A percentile compares a stretch with the other conserved stretches of the same genome.
phyloP scores from a whole-genome alignment of 805 yeast species.

The Saccharomycopsis babjevae region DNA sequence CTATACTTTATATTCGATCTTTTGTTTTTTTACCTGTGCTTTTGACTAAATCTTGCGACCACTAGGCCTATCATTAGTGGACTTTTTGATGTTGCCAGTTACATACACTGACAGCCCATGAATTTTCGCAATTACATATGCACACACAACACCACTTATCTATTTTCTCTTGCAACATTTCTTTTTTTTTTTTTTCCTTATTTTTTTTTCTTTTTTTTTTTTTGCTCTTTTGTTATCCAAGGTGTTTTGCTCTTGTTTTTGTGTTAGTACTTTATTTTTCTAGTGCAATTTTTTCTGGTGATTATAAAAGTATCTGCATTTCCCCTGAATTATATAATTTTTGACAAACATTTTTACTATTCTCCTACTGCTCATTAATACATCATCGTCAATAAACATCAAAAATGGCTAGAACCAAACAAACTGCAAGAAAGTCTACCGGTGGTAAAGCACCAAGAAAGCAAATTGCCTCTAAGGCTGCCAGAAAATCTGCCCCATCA shows the following conservation, averaged over 20 bases:
- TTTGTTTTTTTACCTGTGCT: too few species aligned
- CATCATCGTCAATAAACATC: background rate
- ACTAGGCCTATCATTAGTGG: background rate
- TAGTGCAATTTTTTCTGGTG: constrained; percentile 5
- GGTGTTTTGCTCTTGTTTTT: background rate
- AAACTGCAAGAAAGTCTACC: constrained; percentile 89
- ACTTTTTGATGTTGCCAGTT: background rate
- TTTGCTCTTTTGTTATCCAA: too few species aligned
- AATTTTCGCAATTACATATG: background rate
- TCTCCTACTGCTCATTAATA: background rate
- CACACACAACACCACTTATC: background rate
- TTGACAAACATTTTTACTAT: constrained; percentile 1
- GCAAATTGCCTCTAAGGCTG: constrained; percentile 86
- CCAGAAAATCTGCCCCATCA: constrained; percentile 87
- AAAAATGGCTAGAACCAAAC: constrained; percentile 87
- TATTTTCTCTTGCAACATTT: too few species aligned
- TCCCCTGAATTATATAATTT: too few species aligned
- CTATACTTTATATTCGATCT: too few species aligned
- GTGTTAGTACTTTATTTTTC: background rate
- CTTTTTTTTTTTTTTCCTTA: too few species aligned
- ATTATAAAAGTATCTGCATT: background rate
- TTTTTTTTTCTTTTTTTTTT: too few species aligned
- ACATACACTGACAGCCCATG: background rate
- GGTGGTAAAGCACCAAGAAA: constrained; percentile 97
- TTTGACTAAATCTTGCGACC: too few species aligned